These are phyloP conservation scores for Verticillium dahliae DNA, from an alignment of 2,329 filamentous ascomycete genomes.

Conservation along the genomic window DNA sequence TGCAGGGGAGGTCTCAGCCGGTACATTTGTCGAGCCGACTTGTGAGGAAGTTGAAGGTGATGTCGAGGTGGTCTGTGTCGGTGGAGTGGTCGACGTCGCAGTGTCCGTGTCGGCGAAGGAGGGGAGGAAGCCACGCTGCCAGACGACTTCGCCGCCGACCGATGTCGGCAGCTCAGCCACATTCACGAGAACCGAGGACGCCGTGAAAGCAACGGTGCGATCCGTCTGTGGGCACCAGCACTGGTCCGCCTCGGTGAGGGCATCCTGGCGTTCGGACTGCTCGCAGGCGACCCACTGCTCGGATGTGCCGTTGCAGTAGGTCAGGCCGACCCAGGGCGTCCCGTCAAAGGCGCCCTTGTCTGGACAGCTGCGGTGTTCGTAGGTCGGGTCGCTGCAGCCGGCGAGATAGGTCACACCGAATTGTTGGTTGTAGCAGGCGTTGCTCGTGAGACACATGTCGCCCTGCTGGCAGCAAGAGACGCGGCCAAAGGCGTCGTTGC, in stretches of 20 bases:
- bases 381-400: constrained; percentile 26
- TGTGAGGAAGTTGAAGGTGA: not conserved
- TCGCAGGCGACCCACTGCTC: constrained; percentile 24
- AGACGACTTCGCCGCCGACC: constrained; percentile 17
- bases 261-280: constrained; percentile 14
- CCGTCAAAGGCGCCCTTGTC: constrained; percentile 17
- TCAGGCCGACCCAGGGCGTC: constrained; percentile 25
- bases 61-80: not conserved
- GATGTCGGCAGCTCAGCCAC: constrained; percentile 18
- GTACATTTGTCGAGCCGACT: not conserved
- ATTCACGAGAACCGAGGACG: constrained; percentile 15
- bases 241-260: constrained; percentile 15
- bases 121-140: constrained; percentile 17
- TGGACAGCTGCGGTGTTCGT: constrained; percentile 23
- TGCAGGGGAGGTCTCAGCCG: not conserved
- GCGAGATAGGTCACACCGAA: constrained; percentile 27
- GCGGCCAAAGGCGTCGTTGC: constrained; percentile 22
- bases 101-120: constrained; percentile 2
- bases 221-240: constrained; percentile 22
- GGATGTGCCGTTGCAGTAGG: constrained; percentile 24
- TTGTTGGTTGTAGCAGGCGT: constrained; percentile 10
- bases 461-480: constrained; percentile 22
- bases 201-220: constrained; percentile 17
- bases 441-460: constrained; percentile 23
- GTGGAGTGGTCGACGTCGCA: not conserved